Conservation (phyloP, 2,329 filamentous ascomycete genomes). For the Monosporascus sp. region DNA sequence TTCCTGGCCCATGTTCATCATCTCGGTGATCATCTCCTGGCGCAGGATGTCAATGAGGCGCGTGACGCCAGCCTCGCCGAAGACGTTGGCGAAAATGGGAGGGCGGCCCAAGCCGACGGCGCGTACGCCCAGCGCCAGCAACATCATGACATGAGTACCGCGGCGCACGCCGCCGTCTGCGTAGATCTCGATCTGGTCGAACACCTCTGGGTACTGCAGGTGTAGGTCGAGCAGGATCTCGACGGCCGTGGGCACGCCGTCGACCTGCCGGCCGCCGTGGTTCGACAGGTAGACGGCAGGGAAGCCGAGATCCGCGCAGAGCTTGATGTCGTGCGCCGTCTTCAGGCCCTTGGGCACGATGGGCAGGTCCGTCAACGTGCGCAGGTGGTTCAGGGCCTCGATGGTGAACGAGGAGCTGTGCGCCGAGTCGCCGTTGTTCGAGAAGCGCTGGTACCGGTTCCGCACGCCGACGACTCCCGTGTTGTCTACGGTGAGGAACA, state of each 20-base stretch:
- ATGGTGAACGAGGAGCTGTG: conserved; percentile 14
- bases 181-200: conserved; percentile 25
- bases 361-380: conserved; percentile 18
- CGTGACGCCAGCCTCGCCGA: conserved; percentile 37
- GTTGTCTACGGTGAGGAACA: conserved; percentile 22
- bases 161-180: conserved; percentile 30
- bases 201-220: conserved; percentile 21
- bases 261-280: conserved; percentile 30
- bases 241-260: conserved; percentile 22
- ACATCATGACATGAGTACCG: conserved; percentile 27
- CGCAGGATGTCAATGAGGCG: conserved; percentile 37
- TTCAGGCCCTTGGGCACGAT: conserved; percentile 28
- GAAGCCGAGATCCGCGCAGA: conserved; percentile 20
- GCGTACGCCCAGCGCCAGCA: conserved; percentile 28
- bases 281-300: conserved; percentile 29
- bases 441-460: conserved; percentile 15
- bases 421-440: background rate
- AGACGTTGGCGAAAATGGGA: conserved; percentile 43
- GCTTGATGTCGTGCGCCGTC: conserved; percentile 26
- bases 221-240: conserved; percentile 26
- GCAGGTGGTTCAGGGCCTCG: conserved; percentile 20
- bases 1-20: conserved; percentile 3
- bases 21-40: conserved; percentile 30
- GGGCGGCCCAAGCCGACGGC: conserved; percentile 35
- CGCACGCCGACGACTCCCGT: conserved; percentile 15